phyloP scores from a whole-genome alignment of 2,329 filamentous ascomycete genomes.

The Aureobasidium zeae region DNA sequence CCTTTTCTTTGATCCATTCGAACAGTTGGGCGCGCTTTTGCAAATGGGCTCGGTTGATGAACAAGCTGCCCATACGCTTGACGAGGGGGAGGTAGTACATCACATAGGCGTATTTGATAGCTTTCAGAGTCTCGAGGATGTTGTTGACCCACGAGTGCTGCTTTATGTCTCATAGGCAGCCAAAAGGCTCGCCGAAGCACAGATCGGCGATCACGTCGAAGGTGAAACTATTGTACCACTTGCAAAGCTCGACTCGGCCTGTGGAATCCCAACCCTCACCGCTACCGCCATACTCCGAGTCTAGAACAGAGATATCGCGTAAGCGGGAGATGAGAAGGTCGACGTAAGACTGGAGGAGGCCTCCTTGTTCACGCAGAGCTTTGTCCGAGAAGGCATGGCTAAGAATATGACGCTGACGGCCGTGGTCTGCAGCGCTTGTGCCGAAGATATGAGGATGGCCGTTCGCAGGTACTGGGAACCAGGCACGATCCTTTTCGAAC shows the following conservation, averaged over 20 bases:
- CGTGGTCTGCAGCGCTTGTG: slow-evolving; percentile 27
- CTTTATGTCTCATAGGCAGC: slow-evolving; percentile 21
- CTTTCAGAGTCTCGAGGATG: slow-evolving; percentile 22
- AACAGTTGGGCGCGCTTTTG: slow-evolving; percentile 21
- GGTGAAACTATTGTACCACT: slow-evolving; percentile 31
- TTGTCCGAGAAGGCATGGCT: slow-evolving; percentile 36
- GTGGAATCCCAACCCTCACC: slow-evolving; percentile 13
- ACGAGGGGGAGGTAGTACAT: slow-evolving; percentile 23
- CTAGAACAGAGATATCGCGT: slow-evolving; percentile 3
- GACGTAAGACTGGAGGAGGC: slow-evolving; percentile 32
- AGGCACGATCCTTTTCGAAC: slow-evolving; percentile 31
- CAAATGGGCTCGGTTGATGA: slow-evolving; percentile 20
- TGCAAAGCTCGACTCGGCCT: slow-evolving; percentile 22
- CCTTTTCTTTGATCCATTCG: slow-evolving; percentile 22
- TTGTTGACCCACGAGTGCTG: slow-evolving; percentile 28
- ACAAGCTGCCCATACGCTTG: slow-evolving; percentile 11
- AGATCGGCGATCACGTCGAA: slow-evolving; percentile 34
- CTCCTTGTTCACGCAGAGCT: slow-evolving; percentile 34
- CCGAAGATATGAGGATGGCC: slow-evolving; percentile 18
- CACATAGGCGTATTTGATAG: slow-evolving; percentile 23
- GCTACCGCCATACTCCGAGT: neutral
- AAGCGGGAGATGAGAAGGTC: slow-evolving; percentile 33
- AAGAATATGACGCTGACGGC: slow-evolving; percentile 30
- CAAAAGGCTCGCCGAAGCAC: slow-evolving; percentile 27
- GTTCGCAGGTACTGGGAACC: slow-evolving; percentile 28